Evolutionary conservation across 192 early-diverging fungal species (phyloP).

Genomic region (Coemansia erecta): DNA sequence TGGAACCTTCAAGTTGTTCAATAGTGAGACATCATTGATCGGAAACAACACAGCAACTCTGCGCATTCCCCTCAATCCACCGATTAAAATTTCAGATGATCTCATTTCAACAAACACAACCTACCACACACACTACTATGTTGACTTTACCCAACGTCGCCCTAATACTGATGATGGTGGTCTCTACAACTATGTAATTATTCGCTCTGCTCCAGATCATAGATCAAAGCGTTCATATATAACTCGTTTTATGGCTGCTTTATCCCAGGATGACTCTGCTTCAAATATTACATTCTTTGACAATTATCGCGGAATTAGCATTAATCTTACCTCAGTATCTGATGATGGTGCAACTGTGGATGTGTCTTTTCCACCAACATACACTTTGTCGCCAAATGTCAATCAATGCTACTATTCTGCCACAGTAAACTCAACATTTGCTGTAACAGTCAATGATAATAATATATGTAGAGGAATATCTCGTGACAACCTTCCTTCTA

Average conservation of each 20-base stretch:
- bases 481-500: constrained; percentile 1
- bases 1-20: not conserved
- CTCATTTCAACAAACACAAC: not conserved
- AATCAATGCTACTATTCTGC: not conserved
- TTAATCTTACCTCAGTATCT: not conserved
- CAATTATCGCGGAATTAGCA: not conserved
- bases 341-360: not conserved
- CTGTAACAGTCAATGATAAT: constrained; percentile 1
- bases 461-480: not conserved
- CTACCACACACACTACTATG: constrained; percentile 2
- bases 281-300: not conserved
- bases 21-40: not conserved
- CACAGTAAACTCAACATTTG: not conserved
- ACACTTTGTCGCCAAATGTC: not conserved
- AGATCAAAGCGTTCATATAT: not conserved
- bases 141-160: constrained; percentile 1
- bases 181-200: not conserved
- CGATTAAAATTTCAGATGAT: not conserved
- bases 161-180: not conserved
- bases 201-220: not conserved
- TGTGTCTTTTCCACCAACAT: not conserved
- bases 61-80: not conserved
- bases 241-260: not conserved
- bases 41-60: not conserved
- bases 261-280: not conserved